These are phyloP conservation scores for Acer yangbiense DNA, from an alignment of 345 rosid genomes.

Conservation along the genomic window DNA sequence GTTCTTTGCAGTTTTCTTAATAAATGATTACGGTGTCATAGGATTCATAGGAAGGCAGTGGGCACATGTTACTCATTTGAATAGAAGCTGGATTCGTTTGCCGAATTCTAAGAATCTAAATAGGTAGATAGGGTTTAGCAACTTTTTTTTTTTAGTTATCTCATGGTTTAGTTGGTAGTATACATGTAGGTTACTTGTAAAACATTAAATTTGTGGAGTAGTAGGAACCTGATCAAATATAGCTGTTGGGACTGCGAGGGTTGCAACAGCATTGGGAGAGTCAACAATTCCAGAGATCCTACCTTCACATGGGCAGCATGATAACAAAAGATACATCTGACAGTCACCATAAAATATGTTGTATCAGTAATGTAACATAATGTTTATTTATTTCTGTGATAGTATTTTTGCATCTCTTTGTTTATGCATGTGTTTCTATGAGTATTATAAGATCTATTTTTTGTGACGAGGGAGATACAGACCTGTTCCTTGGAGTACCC, in stretches of 20 bases:
- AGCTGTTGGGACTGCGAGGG: conserved; percentile 81
- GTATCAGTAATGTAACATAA: conserved; percentile 1
- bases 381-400: background rate
- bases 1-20: background rate
- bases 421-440: background rate
- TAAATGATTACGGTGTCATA: background rate
- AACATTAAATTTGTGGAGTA: background rate
- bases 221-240: conserved; percentile 78
- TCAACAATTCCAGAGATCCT: conserved; percentile 91
- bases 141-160: background rate
- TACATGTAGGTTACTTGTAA: too few species aligned
- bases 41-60: background rate
- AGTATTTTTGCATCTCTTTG: background rate
- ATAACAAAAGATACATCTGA: conserved; percentile 79
- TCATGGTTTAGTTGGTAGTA: background rate
- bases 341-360: conserved; percentile 8
- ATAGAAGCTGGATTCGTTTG: background rate
- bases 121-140: background rate
- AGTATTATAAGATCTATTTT: background rate
- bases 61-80: background rate
- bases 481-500: conserved; percentile 98
- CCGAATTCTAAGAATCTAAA: background rate
- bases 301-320: conserved; percentile 96
- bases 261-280: conserved; percentile 85
- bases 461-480: conserved; percentile 4